Evolutionary conservation across 345 rosid species (phyloP).

Genomic region (Salix exigua): DNA sequence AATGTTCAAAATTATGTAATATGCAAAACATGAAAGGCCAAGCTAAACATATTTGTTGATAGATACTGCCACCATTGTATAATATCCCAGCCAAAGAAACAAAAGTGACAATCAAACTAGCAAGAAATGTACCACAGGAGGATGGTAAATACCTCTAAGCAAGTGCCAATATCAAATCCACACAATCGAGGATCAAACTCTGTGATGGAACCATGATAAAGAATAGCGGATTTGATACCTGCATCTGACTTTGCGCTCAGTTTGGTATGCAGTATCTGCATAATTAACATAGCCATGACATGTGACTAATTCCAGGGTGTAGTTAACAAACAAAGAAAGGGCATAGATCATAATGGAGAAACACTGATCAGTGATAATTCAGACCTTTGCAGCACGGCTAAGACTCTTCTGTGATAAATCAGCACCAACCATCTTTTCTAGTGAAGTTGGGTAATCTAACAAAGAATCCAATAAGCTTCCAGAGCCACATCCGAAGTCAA

Average conservation of each 20-base stretch:
- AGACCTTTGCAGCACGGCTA: conserved; percentile 87
- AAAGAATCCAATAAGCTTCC: conserved; percentile 85
- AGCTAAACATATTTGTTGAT: too few species aligned
- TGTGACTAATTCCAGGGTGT: not conserved
- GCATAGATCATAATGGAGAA: not conserved
- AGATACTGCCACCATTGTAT: too few species aligned
- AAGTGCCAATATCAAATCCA: conserved; percentile 77
- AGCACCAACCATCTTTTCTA: conserved; percentile 70
- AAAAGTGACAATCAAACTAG: too few species aligned
- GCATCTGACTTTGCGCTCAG: conserved; percentile 41
- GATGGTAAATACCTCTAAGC: conserved; percentile 65
- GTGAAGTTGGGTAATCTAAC: conserved; percentile 65
- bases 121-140: not conserved
- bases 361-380: not conserved
- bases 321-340: not conserved
- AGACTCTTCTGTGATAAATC: conserved; percentile 82
- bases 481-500: conserved; percentile 93
- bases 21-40: too few species aligned
- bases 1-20: too few species aligned
- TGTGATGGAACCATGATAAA: conserved; percentile 83
- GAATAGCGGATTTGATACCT: conserved; percentile 56
- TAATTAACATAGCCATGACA: conserved; percentile 11
- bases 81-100: too few species aligned
- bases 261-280: conserved; percentile 78
- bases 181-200: conserved; percentile 63